A percentile compares a stretch with the other conserved stretches of the same genome.
Evolutionary conservation across 345 rosid genomes (phyloP).

Genomic region (Eucalyptus rudis): DNA sequence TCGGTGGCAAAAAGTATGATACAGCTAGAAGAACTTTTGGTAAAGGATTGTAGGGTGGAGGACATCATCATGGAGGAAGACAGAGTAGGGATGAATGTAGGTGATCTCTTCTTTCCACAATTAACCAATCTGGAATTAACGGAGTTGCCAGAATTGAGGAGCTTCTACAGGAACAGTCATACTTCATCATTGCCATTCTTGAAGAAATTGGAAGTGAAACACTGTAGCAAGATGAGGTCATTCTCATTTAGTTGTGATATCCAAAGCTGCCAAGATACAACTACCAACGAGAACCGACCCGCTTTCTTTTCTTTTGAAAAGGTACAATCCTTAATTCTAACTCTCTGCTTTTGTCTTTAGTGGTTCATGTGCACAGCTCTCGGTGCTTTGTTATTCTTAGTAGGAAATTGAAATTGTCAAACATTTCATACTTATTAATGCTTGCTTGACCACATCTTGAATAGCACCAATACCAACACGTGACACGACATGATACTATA

Average conservation of each 20-base stretch:
- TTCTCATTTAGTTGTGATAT: background rate
- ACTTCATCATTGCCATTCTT: background rate
- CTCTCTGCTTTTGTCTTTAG: accelerated
- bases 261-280: background rate
- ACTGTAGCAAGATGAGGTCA: background rate
- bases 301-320: background rate
- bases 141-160: no score
- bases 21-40: no score
- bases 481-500: accelerated
- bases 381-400: background rate
- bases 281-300: background rate
- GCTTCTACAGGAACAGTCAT: background rate
- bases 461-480: no score
- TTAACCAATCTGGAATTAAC: accelerated
- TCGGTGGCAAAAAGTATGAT: no score
- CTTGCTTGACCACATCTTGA: background rate
- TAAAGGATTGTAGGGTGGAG: no score
- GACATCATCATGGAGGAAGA: no score
- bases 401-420: background rate
- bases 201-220: accelerated
- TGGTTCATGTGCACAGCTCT: background rate
- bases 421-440: background rate
- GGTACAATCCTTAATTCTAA: background rate
- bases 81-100: accelerated
- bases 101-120: accelerated